Base-by-base conservation (phyloP, 345 rosid species). In the Clarkia xantiana region DNA sequence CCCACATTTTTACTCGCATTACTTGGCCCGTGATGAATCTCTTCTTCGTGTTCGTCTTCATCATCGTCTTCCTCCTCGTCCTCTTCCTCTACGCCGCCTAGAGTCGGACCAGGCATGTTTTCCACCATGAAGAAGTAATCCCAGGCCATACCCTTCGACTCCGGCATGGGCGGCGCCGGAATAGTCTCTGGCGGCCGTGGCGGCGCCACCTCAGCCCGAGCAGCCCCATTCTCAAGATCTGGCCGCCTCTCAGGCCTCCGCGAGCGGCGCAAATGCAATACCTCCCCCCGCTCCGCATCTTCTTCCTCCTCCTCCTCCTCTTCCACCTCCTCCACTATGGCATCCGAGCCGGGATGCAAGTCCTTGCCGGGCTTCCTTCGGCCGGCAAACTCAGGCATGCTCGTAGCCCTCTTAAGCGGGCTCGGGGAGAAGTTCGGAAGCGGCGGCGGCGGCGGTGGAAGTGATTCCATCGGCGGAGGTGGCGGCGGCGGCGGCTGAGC, bases 371-470 rank as follows among this genome's bases (percentile, higher is more conserved):
- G 43, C 50, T 53, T 62, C 46, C 45, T 36, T 16, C 9, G 60
- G 14, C 11, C 53, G 18, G 15, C 15, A 38, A 58, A 42, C 29
- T 64, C 52, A 3, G 96, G 96, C 90, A 91, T 49, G 65, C 87
- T 91, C 34, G 58, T 43, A 8, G 90, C 65, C 10, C 95, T 74
- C 59, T 76, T 76, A 51, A 86, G 74, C 38, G 95, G 95, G 49
- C 80, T 81, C 6, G 98, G 94, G 12, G 93, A 76, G 73, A 75
- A 86, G 25, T 66, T 64, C 0, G 86, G 98, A 11, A 72, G 74
- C 9, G 94, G 95, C 19, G 95, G 95, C 0, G 95, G 97, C 7
- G 94, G 86, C 20, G 80, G 90, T 44, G 66, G 84, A 38, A 81
- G 76, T 47, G 18, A 71, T n/a, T 80, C 90, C 0, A 82, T 64